These are phyloP conservation scores for Begonia loranthoides DNA, from an alignment of 306 rosid species.

Conservation along the genomic window DNA sequence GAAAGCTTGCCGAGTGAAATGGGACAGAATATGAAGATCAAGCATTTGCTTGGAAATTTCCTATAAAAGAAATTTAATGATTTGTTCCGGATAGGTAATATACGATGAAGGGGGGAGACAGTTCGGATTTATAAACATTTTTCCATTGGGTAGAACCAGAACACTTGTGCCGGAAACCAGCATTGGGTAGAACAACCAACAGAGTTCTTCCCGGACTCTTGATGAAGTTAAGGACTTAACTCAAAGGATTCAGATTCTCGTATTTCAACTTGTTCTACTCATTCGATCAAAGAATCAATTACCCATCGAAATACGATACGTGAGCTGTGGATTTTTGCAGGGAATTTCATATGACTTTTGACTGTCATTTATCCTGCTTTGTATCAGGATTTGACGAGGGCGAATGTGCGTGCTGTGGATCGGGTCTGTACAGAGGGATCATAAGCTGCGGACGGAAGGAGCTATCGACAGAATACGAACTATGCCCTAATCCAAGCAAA, in stretches of 20 bases:
- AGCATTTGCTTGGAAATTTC: neutral
- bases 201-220: no score
- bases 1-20: neutral
- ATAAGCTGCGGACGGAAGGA: conserved; percentile 18
- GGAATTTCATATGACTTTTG: neutral
- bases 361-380: neutral
- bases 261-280: conserved; percentile 6
- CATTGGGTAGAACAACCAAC: conserved; percentile 20
- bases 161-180: conserved; percentile 10
- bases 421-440: conserved; percentile 15
- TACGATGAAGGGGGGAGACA: conserved; percentile 37
- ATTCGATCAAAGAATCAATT: conserved; percentile 3
- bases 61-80: neutral
- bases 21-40: neutral
- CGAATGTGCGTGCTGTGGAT: conserved; percentile 29
- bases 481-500: conserved; percentile 15
- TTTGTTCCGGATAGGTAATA: conserved; percentile 17
- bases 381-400: conserved; percentile 16
- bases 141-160: conserved; percentile 13
- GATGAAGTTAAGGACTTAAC: conserved; percentile 16
- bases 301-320: conserved; percentile 46
- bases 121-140: conserved; percentile 22
- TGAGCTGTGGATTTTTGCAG: neutral
- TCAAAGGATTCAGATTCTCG: conserved; percentile 44
- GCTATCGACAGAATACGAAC: no score